A percentile compares a stretch with the other conserved stretches of the same genome.
Evolutionary conservation across 192 early-diverging fungal genomes (phyloP).

Genomic region (Mortierella claussenii): DNA sequence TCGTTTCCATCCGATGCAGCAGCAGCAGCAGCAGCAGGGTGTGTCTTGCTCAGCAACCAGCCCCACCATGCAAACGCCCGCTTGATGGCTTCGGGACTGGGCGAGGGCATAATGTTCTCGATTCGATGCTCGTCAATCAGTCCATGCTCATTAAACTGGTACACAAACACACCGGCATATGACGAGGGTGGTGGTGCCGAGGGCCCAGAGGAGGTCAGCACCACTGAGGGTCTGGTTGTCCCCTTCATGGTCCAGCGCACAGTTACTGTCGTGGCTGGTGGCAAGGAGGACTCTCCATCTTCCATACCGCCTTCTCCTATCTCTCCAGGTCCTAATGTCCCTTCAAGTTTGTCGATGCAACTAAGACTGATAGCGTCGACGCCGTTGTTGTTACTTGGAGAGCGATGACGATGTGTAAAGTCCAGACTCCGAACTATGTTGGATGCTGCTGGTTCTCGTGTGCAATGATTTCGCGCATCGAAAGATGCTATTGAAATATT

Average conservation of each 20-base stretch:
- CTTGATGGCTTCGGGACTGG: conserved; percentile 56
- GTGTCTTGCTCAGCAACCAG: conserved; percentile 37
- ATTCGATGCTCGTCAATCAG: conserved; percentile 60
- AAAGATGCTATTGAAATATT: background rate
- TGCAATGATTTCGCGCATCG: too few species aligned
- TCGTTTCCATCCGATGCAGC: conserved; percentile 7
- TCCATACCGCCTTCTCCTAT: background rate
- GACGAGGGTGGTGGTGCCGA: conserved; percentile 40
- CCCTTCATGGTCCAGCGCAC: conserved; percentile 62
- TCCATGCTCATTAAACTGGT: conserved; percentile 55
- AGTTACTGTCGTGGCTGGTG: conserved; percentile 45
- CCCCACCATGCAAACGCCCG: conserved; percentile 53
- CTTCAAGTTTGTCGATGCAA: background rate
- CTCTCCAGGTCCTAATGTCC: conserved; percentile 2
- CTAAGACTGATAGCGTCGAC: background rate
- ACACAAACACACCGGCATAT: conserved; percentile 60
- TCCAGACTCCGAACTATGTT: background rate
- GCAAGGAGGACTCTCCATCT: background rate
- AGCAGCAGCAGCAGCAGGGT: conserved; percentile 32
- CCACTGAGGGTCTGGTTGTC: conserved; percentile 51
- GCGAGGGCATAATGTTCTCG: conserved; percentile 61
- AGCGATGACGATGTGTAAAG: background rate
- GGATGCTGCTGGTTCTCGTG: too few species aligned
- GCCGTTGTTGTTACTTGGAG: background rate
- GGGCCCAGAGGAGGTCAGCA: conserved; percentile 30